Evolutionary conservation across 441 rosid species (phyloP).

Genomic region (Erodium chrysanthum): DNA sequence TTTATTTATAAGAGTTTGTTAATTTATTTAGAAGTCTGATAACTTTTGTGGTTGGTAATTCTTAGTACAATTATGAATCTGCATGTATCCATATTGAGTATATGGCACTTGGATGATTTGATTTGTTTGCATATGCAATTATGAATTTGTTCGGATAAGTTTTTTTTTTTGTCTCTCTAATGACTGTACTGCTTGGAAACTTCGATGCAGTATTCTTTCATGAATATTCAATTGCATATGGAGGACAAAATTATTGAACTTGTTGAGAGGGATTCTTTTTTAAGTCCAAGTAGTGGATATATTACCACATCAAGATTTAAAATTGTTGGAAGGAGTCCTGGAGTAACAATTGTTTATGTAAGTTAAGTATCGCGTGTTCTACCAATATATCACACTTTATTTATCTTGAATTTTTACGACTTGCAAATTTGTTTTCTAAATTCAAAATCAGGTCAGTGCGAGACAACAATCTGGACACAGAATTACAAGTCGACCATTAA

Average conservation of each 20-base stretch:
- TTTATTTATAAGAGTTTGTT: background rate
- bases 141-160: background rate
- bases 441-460: constrained; percentile 57
- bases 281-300: constrained; percentile 36
- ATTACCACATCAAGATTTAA: constrained; percentile 38
- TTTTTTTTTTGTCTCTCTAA: background rate
- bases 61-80: background rate
- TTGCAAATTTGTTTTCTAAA: constrained; percentile 21
- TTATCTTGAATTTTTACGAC: constrained; percentile 13
- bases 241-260: constrained; percentile 68
- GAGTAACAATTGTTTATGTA: constrained; percentile 75
- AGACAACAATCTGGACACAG: constrained; percentile 73
- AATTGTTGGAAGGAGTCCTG: constrained; percentile 61
- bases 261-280: constrained; percentile 27
- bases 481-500: constrained; percentile 59
- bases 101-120: background rate
- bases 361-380: constrained; percentile 26
- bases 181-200: constrained; percentile 11
- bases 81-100: background rate
- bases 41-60: background rate
- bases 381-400: constrained; percentile 13
- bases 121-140: background rate
- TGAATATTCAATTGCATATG: constrained; percentile 63
- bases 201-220: constrained; percentile 58
- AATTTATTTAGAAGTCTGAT: background rate